Evolutionary conservation across 1,139 yeast genomes (phyloP).

Genomic region (Suhomyces taliae): DNA sequence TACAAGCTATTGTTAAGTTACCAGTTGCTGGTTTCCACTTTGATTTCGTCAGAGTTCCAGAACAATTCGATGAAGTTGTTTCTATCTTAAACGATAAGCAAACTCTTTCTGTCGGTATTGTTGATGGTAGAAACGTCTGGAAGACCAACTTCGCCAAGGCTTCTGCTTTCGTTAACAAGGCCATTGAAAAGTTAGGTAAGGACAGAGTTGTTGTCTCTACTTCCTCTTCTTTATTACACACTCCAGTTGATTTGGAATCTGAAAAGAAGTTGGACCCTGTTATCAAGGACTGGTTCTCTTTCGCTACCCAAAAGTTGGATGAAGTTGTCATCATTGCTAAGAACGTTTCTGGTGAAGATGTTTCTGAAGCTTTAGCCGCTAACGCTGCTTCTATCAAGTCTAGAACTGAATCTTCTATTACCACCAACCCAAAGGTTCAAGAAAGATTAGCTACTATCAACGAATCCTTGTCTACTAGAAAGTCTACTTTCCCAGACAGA

Average conservation of each 20-base stretch:
- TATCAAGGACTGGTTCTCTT: conserved; percentile 97
- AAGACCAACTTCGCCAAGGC: conserved; percentile 92
- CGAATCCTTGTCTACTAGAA: conserved; percentile 81
- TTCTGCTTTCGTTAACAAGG: conserved; percentile 74
- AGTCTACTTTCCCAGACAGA: conserved; percentile 82
- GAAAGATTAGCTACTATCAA: conserved; percentile 80
- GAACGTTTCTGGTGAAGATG: conserved; percentile 81
- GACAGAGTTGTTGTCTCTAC: conserved; percentile 91
- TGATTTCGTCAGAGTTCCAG: conserved; percentile 95
- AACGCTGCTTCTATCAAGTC: conserved; percentile 86
- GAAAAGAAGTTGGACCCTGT: conserved; percentile 89
- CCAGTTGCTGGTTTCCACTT: conserved; percentile 96
- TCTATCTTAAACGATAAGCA: conserved; percentile 65
- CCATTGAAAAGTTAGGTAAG: conserved; percentile 79
- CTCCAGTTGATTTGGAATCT: conserved; percentile 92
- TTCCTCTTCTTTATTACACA: conserved; percentile 95
- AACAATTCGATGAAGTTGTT: conserved; percentile 85
- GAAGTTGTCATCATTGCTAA: conserved; percentile 93
- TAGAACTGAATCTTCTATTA: conserved; percentile 82
- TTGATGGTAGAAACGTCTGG: conserved; percentile 99
- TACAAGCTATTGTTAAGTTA: conserved; percentile 80
- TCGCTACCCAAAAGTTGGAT: conserved; percentile 91
- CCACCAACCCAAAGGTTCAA: conserved; percentile 89
- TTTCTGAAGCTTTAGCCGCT: conserved; percentile 66
- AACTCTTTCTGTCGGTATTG: conserved; percentile 91